Evolutionary conservation across 1,284 basidiomycete species (phyloP).

Genomic region (Cryptococcus wingfieldii): DNA sequence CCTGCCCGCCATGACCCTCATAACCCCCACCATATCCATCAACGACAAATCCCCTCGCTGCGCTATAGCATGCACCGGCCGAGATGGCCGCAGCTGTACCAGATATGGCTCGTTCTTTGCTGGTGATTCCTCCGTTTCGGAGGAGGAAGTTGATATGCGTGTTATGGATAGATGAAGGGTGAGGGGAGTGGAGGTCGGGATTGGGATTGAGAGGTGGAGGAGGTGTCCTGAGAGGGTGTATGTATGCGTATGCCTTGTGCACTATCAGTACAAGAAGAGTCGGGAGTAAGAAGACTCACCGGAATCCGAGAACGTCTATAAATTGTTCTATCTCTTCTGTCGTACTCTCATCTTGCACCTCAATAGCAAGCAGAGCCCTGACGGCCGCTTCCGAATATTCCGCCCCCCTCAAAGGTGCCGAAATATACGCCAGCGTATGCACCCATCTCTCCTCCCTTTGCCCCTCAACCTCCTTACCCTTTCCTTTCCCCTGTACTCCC

Average conservation of each 20-base stretch:
- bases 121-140: conserved; percentile 1
- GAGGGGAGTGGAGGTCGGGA: conserved; percentile 12
- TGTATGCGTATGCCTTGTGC: conserved; percentile 33
- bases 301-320: conserved; percentile 32
- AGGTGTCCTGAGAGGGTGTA: conserved; percentile 28
- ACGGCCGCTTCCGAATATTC: conserved; percentile 39
- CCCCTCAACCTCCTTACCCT: conserved; percentile 4
- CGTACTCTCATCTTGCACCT: conserved; percentile 20
- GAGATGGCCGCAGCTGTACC: conserved; percentile 32
- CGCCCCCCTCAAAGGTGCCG: conserved; percentile 24
- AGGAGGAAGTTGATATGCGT: conserved; percentile 9
- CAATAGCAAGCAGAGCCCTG: conserved; percentile 30
- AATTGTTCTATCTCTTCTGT: conserved; percentile 34
- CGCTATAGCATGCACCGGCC: conserved; percentile 30
- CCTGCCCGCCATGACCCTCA: conserved; percentile 26
- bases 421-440: conserved; percentile 28
- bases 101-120: conserved; percentile 30
- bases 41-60: conserved; percentile 24
- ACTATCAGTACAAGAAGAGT: background rate
- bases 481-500: background rate
- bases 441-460: conserved; percentile 16
- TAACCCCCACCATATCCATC: conserved; percentile 30
- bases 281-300: conserved; percentile 21
- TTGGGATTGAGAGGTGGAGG: conserved; percentile 37
- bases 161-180: conserved; percentile 36